A percentile compares a stretch with the other conserved stretches of the same genome.
Evolutionary conservation across 2,329 filamentous ascomycete genomes (phyloP).

Genomic region (Diaporthe citrichinensis): DNA sequence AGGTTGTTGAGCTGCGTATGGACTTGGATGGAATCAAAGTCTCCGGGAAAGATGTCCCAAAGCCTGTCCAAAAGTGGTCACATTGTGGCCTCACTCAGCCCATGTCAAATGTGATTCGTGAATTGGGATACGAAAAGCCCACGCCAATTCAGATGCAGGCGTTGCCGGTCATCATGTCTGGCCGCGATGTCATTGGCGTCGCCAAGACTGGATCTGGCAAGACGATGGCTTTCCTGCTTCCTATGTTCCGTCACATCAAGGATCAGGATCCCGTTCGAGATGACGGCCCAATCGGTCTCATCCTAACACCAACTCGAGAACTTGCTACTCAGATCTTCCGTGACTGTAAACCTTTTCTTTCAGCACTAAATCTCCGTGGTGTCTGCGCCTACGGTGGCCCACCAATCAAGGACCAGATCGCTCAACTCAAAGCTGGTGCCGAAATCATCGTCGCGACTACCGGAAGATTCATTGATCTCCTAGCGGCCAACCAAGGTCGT

Average conservation of each 20-base stretch:
- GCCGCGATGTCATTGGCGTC: conserved; percentile 94
- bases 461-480: conserved; percentile 93
- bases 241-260: conserved; percentile 98
- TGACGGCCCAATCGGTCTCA: conserved; percentile 89
- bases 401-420: conserved; percentile 97
- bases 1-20: conserved; percentile 83
- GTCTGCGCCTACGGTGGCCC: conserved; percentile 96
- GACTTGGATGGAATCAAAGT: conserved; percentile 98
- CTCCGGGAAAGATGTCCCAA: conserved; percentile 87
- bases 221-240: conserved; percentile 93
- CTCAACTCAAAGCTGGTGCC: conserved; percentile 93
- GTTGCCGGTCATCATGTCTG: conserved; percentile 94
- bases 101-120: conserved; percentile 86
- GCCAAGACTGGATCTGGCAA: conserved; percentile 99
- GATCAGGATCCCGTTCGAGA: conserved; percentile 87
- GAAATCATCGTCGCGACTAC: conserved; percentile 97
- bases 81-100: conserved; percentile 92
- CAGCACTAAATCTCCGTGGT: conserved; percentile 84
- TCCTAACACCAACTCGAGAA: conserved; percentile 96
- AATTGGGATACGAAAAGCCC: conserved; percentile 86
- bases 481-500: conserved; percentile 93
- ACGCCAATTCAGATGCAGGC: conserved; percentile 97
- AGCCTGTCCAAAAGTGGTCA: conserved; percentile 96
- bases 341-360: conserved; percentile 95
- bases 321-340: conserved; percentile 93